These are phyloP conservation scores for Coelastrella sp. DNA, from an alignment of 139 green algal genomes.

Conservation along the genomic window DNA sequence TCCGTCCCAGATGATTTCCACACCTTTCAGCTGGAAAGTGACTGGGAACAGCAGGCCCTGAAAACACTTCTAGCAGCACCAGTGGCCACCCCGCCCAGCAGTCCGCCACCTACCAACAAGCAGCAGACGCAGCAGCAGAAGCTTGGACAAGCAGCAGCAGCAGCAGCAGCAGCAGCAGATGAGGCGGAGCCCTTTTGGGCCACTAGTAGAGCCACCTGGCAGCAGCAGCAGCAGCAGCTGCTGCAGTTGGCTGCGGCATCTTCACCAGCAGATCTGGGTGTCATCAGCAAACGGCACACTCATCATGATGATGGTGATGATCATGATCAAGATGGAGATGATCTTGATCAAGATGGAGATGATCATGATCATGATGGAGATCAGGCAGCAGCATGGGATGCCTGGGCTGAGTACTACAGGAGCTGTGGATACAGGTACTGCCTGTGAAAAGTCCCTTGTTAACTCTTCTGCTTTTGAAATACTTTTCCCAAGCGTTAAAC, in stretches of 20 bases:
- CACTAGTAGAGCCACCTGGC: not conserved
- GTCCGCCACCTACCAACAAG: constrained; percentile 20
- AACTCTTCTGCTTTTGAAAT: not conserved
- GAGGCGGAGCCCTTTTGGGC: not conserved
- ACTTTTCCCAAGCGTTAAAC: not conserved
- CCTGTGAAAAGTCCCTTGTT: too few species aligned
- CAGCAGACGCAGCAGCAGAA: constrained; percentile 29
- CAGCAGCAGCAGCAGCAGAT: not conserved
- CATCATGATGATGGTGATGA: not conserved
- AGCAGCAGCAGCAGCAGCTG: constrained; percentile 3
- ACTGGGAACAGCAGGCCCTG: constrained; percentile 63
- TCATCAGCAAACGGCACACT: not conserved
- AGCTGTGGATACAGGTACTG: constrained; percentile 14
- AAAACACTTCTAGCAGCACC: constrained; percentile 40
- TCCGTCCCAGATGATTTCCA: constrained; percentile 30
- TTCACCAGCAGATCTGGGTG: not conserved
- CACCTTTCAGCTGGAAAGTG: constrained; percentile 44
- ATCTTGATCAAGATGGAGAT: not conserved
- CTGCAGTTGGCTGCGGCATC: not conserved
- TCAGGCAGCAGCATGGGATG: constrained; percentile 36
- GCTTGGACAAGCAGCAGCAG: constrained; percentile 7
- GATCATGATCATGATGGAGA: not conserved
- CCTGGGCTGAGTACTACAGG: constrained; percentile 43
- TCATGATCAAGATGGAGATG: not conserved
- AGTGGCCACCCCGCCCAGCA: constrained; percentile 11